phyloP scores from a whole-genome alignment of 768 basidiomycete species.

The Pulveroboletus sp. region DNA sequence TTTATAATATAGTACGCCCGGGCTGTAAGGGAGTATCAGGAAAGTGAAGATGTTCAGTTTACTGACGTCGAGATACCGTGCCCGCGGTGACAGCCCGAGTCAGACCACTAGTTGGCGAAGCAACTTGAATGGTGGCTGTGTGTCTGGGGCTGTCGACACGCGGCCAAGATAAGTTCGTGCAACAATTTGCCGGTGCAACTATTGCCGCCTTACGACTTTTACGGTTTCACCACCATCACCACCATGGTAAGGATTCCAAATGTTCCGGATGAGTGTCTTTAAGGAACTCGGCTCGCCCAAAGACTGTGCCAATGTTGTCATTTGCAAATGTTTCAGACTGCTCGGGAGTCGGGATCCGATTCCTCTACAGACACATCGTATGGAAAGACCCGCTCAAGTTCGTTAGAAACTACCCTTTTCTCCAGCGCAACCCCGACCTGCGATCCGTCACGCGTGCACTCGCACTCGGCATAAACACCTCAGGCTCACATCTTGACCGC shows the following conservation, averaged over 20 bases:
- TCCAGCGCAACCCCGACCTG: conserved; percentile 6
- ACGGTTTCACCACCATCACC: no score
- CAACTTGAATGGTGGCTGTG: no score
- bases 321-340: conserved; percentile 30
- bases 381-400: conserved; percentile 33
- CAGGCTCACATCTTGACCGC: conserved; percentile 14
- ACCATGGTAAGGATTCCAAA: conserved; percentile 31
- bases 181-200: not conserved
- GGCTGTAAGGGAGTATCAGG: no score
- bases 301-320: conserved; percentile 31
- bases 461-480: conserved; percentile 26
- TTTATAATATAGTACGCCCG: no score
- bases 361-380: conserved; percentile 34
- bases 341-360: conserved; percentile 26
- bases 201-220: not conserved
- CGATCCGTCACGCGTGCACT: conserved; percentile 19
- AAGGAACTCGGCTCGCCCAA: conserved; percentile 28
- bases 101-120: no score
- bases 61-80: no score
- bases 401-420: conserved; percentile 19
- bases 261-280: conserved; percentile 38
- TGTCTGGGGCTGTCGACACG: no score
- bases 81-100: no score
- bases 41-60: no score
- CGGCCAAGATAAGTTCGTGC: not conserved